phyloP scores from a whole-genome alignment of 345 rosid species.

The Boechera divaricarpa region DNA sequence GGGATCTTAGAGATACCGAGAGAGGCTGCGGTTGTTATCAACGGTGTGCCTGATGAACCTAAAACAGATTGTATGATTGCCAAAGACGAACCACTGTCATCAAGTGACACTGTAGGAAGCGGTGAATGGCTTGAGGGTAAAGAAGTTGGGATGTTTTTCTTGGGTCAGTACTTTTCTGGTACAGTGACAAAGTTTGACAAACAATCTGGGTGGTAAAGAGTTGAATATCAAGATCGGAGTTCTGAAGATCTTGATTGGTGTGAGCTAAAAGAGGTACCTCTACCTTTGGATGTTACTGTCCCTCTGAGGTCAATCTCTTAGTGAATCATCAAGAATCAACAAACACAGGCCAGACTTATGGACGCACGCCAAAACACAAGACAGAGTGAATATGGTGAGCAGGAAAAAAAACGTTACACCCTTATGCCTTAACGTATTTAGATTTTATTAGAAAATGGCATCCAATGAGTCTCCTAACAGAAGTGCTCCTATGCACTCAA shows the following conservation, averaged over 20 bases:
- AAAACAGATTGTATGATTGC: conserved; percentile 27
- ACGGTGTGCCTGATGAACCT: conserved; percentile 65
- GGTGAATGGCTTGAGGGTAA: conserved; percentile 92
- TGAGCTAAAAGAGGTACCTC: conserved; percentile 66
- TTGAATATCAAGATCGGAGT: conserved; percentile 83
- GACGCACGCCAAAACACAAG: background rate
- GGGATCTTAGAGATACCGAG: conserved; percentile 63
- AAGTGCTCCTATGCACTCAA: too few species aligned
- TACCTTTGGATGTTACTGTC: conserved; percentile 70
- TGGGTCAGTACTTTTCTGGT: conserved; percentile 56
- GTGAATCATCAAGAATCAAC: conserved; percentile 49
- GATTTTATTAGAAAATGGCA: too few species aligned
- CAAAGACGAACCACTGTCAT: conserved; percentile 36
- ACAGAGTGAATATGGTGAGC: too few species aligned
- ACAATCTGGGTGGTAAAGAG: conserved; percentile 77
- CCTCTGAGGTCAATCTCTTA: conserved; percentile 68
- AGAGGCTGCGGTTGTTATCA: conserved; percentile 78
- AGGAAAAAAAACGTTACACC: too few species aligned
- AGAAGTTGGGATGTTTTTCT: conserved; percentile 66
- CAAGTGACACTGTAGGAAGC: conserved; percentile 48
- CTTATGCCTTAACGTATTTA: too few species aligned
- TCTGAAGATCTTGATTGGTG: conserved; percentile 82
- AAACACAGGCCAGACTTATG: too few species aligned
- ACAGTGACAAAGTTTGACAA: conserved; percentile 65
- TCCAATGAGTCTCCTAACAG: too few species aligned